A percentile compares a stretch with the other conserved stretches of the same genome.
phyloP scores from a whole-genome alignment of 1,139 yeast genomes.

The Ogataea hybrid region DNA sequence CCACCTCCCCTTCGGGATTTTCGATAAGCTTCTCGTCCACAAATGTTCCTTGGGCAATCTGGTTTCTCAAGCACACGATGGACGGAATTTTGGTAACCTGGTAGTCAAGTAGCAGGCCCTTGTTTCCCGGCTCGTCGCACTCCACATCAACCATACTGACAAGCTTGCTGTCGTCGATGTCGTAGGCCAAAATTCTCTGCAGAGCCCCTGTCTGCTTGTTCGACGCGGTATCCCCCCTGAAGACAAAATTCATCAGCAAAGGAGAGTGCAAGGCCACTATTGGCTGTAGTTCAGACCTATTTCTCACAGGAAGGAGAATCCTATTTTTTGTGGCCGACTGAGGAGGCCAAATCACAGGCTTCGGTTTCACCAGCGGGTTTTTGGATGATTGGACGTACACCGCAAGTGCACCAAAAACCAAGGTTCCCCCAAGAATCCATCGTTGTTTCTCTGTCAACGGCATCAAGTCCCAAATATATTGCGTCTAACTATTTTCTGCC shows the following conservation, averaged over 20 bases:
- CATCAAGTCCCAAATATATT: constrained; percentile 5
- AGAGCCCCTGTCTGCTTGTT: constrained; percentile 64
- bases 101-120: constrained; percentile 57
- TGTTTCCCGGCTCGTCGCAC: constrained; percentile 61
- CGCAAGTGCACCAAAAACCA: constrained; percentile 24
- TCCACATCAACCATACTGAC: constrained; percentile 70
- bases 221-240: constrained; percentile 61
- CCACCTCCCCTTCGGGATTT: constrained; percentile 39
- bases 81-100: constrained; percentile 62
- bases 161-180: constrained; percentile 39
- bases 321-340: constrained; percentile 28
- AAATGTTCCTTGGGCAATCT: constrained; percentile 56
- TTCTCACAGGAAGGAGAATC: constrained; percentile 43
- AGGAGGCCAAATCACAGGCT: constrained; percentile 34
- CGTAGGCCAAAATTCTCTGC: constrained; percentile 52
- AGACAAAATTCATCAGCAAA: constrained; percentile 67
- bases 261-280: constrained; percentile 57
- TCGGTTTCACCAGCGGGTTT: constrained; percentile 23
- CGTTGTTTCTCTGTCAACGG: constrained; percentile 27
- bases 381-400: constrained; percentile 24
- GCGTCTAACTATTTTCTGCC: background rate
- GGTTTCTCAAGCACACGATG: constrained; percentile 64
- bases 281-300: constrained; percentile 50
- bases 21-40: constrained; percentile 37
- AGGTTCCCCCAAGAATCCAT: constrained; percentile 28